Evolutionary conservation across 345 rosid genomes (phyloP).

Genomic region (Pistacia vera): DNA sequence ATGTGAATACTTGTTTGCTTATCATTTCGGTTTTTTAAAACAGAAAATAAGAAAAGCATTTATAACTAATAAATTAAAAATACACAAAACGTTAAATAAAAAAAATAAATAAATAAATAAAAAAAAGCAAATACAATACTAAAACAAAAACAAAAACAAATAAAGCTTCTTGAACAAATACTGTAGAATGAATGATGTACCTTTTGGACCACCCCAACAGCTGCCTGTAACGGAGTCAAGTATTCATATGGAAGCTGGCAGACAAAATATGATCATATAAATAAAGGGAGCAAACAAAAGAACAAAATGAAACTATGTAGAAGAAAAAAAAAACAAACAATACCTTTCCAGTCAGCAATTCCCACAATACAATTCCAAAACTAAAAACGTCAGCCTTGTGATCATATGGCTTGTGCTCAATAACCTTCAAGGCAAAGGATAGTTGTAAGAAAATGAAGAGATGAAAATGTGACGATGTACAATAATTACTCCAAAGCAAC

Average conservation of each 20-base stretch:
- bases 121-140: no score
- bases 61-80: no score
- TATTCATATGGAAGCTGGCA: constrained; percentile 90
- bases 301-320: not conserved
- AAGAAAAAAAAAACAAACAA: not conserved
- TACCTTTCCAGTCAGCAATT: constrained; percentile 94
- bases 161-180: not conserved
- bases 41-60: no score
- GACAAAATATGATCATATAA: constrained; percentile 22
- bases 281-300: not conserved
- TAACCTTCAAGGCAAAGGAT: constrained; percentile 62
- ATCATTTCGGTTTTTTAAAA: no score
- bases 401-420: constrained; percentile 96
- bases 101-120: no score
- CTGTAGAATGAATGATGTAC: constrained; percentile 33
- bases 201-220: constrained; percentile 98
- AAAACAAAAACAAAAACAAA: no score
- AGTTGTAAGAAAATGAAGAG: constrained; percentile 33
- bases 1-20: no score
- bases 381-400: constrained; percentile 97
- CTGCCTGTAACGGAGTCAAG: constrained; percentile 96
- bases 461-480: constrained; percentile 11
- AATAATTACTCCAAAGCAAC: not conserved
- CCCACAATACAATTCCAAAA: constrained; percentile 92
- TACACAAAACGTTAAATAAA: no score